Evolutionary conservation across 495 filamentous ascomycete species (phyloP).

Genomic region (Tetracladium setigerum): DNA sequence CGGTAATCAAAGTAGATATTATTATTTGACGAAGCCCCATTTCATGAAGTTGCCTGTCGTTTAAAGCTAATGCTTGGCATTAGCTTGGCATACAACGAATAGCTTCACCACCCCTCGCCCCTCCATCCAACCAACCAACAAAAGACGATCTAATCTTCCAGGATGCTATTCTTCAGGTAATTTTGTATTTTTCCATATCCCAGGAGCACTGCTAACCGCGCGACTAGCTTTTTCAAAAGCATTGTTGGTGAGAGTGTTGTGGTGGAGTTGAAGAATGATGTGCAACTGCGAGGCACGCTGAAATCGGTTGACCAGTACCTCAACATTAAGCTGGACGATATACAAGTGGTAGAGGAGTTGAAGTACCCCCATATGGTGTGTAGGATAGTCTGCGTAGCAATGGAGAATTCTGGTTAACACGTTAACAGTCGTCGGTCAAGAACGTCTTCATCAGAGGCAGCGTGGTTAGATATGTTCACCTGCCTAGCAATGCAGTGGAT

Average conservation of each 20-base stretch:
- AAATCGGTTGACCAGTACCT: slow-evolving; percentile 98
- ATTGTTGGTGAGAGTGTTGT: slow-evolving; percentile 93
- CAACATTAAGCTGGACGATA: slow-evolving; percentile 97
- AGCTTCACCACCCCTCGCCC: background rate
- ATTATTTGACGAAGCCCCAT: too few relatives aligned
- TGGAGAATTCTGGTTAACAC: slow-evolving; percentile 2
- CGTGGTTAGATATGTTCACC: slow-evolving; percentile 90
- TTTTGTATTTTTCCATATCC: background rate
- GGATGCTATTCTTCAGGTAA: slow-evolving; percentile 24
- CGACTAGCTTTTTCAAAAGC: slow-evolving; percentile 92
- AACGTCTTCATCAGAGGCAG: slow-evolving; percentile 97
- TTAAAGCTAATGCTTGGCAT: too few relatives aligned
- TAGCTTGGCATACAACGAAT: too few relatives aligned
- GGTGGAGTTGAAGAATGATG: slow-evolving; percentile 98
- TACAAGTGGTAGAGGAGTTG: slow-evolving; percentile 80
- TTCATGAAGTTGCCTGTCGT: too few relatives aligned
- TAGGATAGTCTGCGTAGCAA: background rate
- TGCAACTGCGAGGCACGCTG: slow-evolving; percentile 85
- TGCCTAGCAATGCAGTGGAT: slow-evolving; percentile 83
- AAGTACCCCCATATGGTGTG: slow-evolving; percentile 84
- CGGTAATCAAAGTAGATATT: too few relatives aligned
- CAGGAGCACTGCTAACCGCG: slow-evolving; percentile 4
- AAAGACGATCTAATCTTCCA: background rate
- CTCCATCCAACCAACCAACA: background rate
- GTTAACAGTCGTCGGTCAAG: slow-evolving; percentile 69